Percentiles rank a stretch among this genome's conserved stretches.
phyloP scores from a whole-genome alignment of 2,329 filamentous ascomycete genomes.

The Sporothrix curviconia region DNA sequence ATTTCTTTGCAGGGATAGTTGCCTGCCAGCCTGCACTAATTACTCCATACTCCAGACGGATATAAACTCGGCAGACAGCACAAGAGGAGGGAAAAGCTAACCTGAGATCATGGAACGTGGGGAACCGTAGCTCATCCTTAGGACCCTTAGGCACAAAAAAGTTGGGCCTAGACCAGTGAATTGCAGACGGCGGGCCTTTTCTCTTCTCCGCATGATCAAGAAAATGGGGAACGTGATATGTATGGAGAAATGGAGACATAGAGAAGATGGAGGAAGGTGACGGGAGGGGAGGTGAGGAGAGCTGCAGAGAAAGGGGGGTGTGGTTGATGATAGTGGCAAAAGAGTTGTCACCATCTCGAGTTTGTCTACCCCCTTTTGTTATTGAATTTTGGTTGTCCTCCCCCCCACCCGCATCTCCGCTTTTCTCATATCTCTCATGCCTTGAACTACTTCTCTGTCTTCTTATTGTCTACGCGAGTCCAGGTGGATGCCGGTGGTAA shows the following conservation, averaged over 20 bases:
- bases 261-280: neutral
- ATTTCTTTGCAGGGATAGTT: too few species aligned
- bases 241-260: neutral
- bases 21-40: too few species aligned
- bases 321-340: neutral
- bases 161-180: neutral
- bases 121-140: neutral
- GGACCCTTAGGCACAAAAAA: neutral
- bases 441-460: too few species aligned
- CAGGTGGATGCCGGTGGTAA: neutral
- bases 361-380: too few species aligned
- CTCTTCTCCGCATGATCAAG: slow-evolving; percentile 6
- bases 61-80: neutral
- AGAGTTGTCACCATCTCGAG: too few species aligned
- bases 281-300: neutral
- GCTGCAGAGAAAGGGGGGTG: neutral
- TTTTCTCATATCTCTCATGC: too few species aligned
- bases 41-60: too few species aligned
- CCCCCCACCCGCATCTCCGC: too few species aligned
- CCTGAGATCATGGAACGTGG: slow-evolving; percentile 8
- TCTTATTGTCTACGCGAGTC: neutral
- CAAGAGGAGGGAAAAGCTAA: neutral
- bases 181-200: neutral
- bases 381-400: too few species aligned
- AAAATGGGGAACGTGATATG: neutral